phyloP scores from a whole-genome alignment of 805 yeast genomes.

The Saccharomycopsis sp. region DNA sequence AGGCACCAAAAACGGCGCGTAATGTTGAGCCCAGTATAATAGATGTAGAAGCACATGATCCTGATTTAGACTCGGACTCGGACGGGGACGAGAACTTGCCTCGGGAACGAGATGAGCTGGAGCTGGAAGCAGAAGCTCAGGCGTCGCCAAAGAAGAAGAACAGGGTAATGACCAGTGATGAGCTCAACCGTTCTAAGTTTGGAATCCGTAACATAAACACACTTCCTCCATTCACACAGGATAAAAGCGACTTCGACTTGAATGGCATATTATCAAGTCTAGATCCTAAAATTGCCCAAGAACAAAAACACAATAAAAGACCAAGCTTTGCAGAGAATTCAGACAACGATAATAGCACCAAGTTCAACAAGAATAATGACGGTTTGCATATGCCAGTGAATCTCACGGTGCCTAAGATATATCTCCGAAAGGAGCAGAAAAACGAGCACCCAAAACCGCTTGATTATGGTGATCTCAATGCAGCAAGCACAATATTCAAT shows the following conservation, averaged over 20 bases:
- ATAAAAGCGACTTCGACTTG: slow-evolving; percentile 14
- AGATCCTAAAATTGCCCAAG: slow-evolving; percentile 1
- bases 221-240: slow-evolving; percentile 19
- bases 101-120: not conserved
- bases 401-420: slow-evolving; percentile 6
- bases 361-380: slow-evolving; percentile 1
- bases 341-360: not conserved
- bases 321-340: not conserved
- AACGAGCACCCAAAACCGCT: not conserved
- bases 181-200: not conserved
- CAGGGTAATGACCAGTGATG: not conserved
- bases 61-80: not conserved
- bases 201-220: slow-evolving; percentile 4
- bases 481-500: slow-evolving; percentile 3
- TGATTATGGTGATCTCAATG: slow-evolving; percentile 4
- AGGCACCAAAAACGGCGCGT: not conserved
- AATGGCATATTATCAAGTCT: slow-evolving; percentile 3
- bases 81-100: not conserved
- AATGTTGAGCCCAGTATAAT: not conserved
- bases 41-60: not conserved
- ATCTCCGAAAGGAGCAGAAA: not conserved
- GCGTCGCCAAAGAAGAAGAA: not conserved
- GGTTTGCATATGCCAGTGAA: slow-evolving; percentile 19
- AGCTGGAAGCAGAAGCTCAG: not conserved
- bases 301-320: not conserved